These are phyloP conservation scores for Paramecium primaurelia DNA, from an alignment of 73 alveolate species.

Conservation along the genomic window DNA sequence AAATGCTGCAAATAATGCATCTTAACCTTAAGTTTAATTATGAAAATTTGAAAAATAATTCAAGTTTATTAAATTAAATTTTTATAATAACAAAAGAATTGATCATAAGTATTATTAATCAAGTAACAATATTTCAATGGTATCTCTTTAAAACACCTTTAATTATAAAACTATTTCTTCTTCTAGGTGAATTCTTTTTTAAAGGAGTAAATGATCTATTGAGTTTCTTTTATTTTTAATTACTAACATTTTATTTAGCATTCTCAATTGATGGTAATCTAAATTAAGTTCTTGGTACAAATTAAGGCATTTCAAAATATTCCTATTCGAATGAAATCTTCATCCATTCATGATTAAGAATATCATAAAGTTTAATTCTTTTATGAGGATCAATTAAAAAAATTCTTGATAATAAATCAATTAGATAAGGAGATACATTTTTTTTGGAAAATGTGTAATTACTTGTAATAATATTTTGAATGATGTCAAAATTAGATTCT, in stretches of 20 bases:
- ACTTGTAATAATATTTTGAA: neutral
- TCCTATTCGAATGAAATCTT: neutral
- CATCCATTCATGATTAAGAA: constrained; percentile 17
- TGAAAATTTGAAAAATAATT: neutral
- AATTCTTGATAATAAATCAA: neutral
- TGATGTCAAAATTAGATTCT: neutral
- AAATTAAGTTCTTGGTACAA: neutral
- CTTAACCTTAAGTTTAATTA: neutral
- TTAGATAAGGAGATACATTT: neutral
- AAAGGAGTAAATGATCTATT: neutral
- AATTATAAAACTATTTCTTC: neutral
- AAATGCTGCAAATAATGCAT: neutral
- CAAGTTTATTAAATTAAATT: neutral
- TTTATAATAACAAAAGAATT: neutral
- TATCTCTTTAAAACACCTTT: neutral
- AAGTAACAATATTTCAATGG: neutral
- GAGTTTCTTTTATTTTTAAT: neutral
- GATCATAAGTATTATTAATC: neutral
- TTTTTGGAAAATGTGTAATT: constrained; percentile 7
- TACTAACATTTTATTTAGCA: neutral
- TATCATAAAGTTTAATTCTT: constrained; percentile 32
- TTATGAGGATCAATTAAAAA: neutral
- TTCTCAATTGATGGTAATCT: neutral
- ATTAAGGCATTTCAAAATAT: neutral
- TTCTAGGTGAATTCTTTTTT: neutral